Evolutionary conservation across 1,284 basidiomycete species (phyloP), one percentile per base, ranked within the genome.

Genomic region (Clitocybe nebularis): DNA sequence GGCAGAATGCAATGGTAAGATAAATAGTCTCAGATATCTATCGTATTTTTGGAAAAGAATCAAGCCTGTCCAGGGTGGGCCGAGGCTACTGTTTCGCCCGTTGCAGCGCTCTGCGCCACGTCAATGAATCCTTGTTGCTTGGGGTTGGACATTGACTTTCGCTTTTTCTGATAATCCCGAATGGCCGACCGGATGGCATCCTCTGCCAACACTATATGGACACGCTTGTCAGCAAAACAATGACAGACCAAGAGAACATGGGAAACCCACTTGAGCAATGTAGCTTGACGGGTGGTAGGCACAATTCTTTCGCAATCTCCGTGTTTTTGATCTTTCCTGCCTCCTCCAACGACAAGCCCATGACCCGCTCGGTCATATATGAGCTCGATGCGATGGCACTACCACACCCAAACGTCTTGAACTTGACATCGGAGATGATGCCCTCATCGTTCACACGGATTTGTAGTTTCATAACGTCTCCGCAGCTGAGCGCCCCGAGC

Each of bases 391-490:
- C 96, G 51, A 99, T 99, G 52, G 95, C 96, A 49, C 91, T 95
- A 44, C 96, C 92, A 63, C 92, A 95, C 10, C 93, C 93, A 63
- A 96, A 97, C 0, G 93, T 96, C 74, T 96, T 98, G 79, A 98
- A 99, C 69, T 95, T 96, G 65, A 98, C 96, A 62, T 99, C 95
- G 43, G 88, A 89, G 61, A 99, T 99, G 67, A 97, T 81, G 30
- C 93, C 88, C 37, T 89, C 77, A 51, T 96, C 93, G 66, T 94
- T 86, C 46, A 99, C 96, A 56, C 92, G 89, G 63, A 99, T 99
- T 66, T 97, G 94, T 17, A 99, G 83, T 70, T 99, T 99, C 95
- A 98, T 98, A 39, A 98, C 93, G 68, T 96, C 94, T 56, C 81
- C 82, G 58, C 86, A 92, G 8, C 87, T 89, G 35, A 44, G 32